Evolutionary conservation across 345 rosid species (phyloP), one percentile per base, ranked within the genome.

Genomic region (Rhodomyrtus tomentosa): DNA sequence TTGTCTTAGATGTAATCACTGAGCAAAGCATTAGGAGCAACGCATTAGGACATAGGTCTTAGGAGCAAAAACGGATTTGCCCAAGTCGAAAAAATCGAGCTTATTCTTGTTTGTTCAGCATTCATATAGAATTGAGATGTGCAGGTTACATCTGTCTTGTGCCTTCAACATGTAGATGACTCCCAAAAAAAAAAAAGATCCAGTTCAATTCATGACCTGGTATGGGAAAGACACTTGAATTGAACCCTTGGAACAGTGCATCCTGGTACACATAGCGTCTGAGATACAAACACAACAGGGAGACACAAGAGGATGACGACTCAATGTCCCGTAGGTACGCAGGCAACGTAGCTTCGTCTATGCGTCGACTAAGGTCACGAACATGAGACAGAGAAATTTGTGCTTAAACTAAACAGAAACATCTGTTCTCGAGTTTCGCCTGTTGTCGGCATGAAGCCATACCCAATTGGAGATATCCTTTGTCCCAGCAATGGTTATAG

Each of bases 401-500:
- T 27, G 6, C 15, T 58, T 14, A 27, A 3, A 10, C 52, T 81
- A 81, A 25, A 81, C 82, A 3, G 81, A 62, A 18, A 80, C 59
- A 24, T 81, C 85, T 5, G 14, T 81, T 45, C 48, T 49, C 18
- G 86, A 80, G 7, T 53, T 22, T 83, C 88, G 20, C 51, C 45
- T 5, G 82, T 3, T 81, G 81, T 86, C 86, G n/a, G 84, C 81
- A 68, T 81, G 84, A 50, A 86, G 84, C 86, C 86, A 53, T 58
- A 53, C 84, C 58, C 86, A 51, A 10, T 81, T 74, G 32, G 72
- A 56, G 50, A 81, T 83, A 81, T 83, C 83, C 88, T 51, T 0
- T 72, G 32, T 83, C 25, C 82, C 85, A 21, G 88, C 86, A 45
- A 83, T 52, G 38, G 84, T 86, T 36, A 83, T 42, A 7, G 85